Percentiles rank a stretch among this genome's conserved stretches.
Conservation (phyloP, 148 eudicot species). For the Talinum fruticosum region DNA sequence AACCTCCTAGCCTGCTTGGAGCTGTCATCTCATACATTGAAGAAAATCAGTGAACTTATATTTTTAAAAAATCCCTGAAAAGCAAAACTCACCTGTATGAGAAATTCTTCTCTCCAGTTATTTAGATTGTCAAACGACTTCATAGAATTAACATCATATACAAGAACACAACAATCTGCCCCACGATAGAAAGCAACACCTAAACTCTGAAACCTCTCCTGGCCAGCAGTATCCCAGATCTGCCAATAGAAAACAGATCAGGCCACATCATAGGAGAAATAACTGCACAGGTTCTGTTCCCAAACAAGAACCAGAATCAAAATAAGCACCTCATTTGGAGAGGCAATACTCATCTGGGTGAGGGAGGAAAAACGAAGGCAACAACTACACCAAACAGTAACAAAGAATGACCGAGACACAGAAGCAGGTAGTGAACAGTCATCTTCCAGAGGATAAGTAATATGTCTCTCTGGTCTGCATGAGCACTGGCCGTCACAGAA, state of each 20-base stretch:
- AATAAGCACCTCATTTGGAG: neutral
- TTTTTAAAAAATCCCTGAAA: neutral
- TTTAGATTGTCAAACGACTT: constrained; percentile 85
- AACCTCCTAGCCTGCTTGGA: neutral
- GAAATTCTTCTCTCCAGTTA: constrained; percentile 95
- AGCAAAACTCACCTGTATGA: constrained; percentile 59
- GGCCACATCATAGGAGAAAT: neutral
- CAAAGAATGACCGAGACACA: neutral
- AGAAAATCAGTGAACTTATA: neutral
- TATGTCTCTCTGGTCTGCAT: neutral
- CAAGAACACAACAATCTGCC: constrained; percentile 98
- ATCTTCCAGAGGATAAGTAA: neutral
- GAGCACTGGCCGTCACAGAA: neutral
- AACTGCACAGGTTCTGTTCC: neutral
- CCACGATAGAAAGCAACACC: constrained; percentile 98
- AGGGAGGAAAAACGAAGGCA: neutral
- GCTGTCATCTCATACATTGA: neutral
- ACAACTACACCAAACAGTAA: neutral
- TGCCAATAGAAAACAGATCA: constrained; percentile 29
- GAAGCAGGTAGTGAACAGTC: neutral
- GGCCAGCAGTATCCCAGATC: constrained; percentile 99
- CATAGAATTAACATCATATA: constrained; percentile 85
- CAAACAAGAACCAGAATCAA: constrained; percentile 6
- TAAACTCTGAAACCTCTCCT: constrained; percentile 93
- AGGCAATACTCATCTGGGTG: too few species aligned